Base-by-base conservation (phyloP, 2,329 filamentous ascomycete genomes). In the Xylariaceae sp. region DNA sequence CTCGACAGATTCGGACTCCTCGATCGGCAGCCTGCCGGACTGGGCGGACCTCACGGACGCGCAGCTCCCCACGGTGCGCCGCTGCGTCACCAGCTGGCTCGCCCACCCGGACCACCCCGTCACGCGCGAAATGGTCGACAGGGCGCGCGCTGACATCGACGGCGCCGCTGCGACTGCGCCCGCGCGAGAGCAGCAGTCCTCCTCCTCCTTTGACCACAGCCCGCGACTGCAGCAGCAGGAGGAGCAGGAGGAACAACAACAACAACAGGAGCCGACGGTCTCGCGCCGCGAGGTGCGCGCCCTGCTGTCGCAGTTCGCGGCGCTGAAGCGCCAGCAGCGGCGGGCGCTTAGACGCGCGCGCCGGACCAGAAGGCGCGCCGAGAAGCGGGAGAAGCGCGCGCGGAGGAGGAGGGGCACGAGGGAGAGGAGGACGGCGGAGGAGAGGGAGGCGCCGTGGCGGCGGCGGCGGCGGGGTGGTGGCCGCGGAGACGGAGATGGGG, bases 21-120 rank as follows among this genome's bases (percentile, higher is more conserved):
- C 67, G 2, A 53, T 75, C 34, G 71, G 66, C 22, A 75, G 70
- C 2, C 65, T 78, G 1, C 70, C 72, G 0, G 63, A 69, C 33
- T 68, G 68, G 45, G 67, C 75, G 36, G 63, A 70, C 26, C 56
- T 77, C 2, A 52, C 51, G 10, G 64, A 67, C 33, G 46, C 56
- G 13, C 71, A 75, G 49, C 56, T 77, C 2, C 64, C 68, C 2
- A 39, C 66, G 1, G 63, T 66, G 11, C 61, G 61, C 29, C 48
- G 58, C 10, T 60, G 61, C 3, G 56, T 79, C 12, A 43, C 58
- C 15, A 51, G 58, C 6, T 77, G 72, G 70, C 60, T 72, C 2
- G 53, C 61, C 7, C 58, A 64, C 23, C 70, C 72, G 0, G 64
- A 72, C 1, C 58, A 69, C 32, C 59, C 63, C 5, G 63, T 71